Evolutionary conservation across 2,329 filamentous ascomycete species (phyloP), one percentile per base, ranked within the genome.

Genomic region (Chaetomiaceae sp.): DNA sequence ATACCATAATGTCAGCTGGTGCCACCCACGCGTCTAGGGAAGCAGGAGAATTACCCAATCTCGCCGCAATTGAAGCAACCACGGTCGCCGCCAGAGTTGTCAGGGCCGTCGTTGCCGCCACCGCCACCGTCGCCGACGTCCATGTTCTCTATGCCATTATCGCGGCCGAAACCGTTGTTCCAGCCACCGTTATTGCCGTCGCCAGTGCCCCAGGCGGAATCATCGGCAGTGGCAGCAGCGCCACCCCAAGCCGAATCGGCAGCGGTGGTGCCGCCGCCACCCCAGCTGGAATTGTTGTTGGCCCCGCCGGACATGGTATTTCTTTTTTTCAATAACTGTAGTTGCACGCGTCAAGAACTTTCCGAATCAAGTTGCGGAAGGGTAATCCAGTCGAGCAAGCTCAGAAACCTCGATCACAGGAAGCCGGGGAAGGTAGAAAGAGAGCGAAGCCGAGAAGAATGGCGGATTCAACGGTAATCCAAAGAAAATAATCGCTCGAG

Each of bases 1-100:
- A 25, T 8, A 36, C 5, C 2, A 13, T 10, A 27, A 18, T 23
- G 43, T 54, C n/a, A 48, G 33, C 40, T n/a, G 55, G 46, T 18
- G 54, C 60, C 10, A 48, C 33, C 41, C 14, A 7, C 32, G 33
- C 48, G 30, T 48, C 27, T 13, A 50, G 49, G 21, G 16, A 40
- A 33, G 8, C 7, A 29, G 45, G 21, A 42, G 40, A 64, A 69
- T 60, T 65, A 74, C 74, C 74, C 79, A 29, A 70, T 61, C 60
- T 83, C 67, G 48, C 79, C 78, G 58, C 81, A 85, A 67, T 84
- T 84, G 74, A 70, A 84, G 71, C 81, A 84, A 40, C 71, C 67
- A 25, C 58, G 65, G 53, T 56, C 54, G 13, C 44, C 56, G 41
- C 54, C 58, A 13, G 38, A 60, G 64, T 71, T 63, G 69, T 66